Base-by-base conservation (phyloP, 148 eudicot genomes). In the Fagopyrum homotropicum region DNA sequence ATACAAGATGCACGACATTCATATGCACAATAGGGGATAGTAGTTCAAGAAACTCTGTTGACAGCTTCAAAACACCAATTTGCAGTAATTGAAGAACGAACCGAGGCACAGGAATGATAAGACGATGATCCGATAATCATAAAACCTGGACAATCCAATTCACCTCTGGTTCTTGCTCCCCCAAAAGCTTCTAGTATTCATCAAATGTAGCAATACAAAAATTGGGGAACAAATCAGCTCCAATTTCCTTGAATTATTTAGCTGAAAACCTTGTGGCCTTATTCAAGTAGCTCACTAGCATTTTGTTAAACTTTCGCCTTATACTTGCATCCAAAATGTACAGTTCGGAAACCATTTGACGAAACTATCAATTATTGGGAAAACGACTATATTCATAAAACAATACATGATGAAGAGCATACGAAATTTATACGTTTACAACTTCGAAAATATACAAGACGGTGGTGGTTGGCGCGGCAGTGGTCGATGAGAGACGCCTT, bases 131-230 rank as follows among this genome's bases (percentile, higher is more conserved):
- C 50, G 29, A 60, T 6, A 50, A 74, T 51, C 7, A 29, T 1
- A 44, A 6, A 46, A 50, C 40, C 45, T 12, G 17, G 46, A 26
- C 9, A 59, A 59, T 11, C 56, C 26, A 14, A 30, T 30, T 79
- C 75, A 95, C 97, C 93, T 92, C 87, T 45, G 29, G 44, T 52
- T 81, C 19, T 77, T 82, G 86, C 84, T 81, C 87, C 69, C 84
- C 84, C 80, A 87, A 77, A 50, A 91, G 84, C 74, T 78, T 78
- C 29, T 72, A 75, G 78, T 86, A 83, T 76, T 86, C 91, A 7
- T 74, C 68, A 75, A 92, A 80, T 75, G 88, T 83, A 59, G 79
- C 82, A 9, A 60, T 43, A 56, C 82, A 86, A 73, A 92, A 89
- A 5, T 72, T 47, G 51, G 75, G 63, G 73, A 85, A 80, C 86